Evolutionary conservation across 352 stramenopile species (phyloP).

Genomic region (Lagenidium giganteum): DNA sequence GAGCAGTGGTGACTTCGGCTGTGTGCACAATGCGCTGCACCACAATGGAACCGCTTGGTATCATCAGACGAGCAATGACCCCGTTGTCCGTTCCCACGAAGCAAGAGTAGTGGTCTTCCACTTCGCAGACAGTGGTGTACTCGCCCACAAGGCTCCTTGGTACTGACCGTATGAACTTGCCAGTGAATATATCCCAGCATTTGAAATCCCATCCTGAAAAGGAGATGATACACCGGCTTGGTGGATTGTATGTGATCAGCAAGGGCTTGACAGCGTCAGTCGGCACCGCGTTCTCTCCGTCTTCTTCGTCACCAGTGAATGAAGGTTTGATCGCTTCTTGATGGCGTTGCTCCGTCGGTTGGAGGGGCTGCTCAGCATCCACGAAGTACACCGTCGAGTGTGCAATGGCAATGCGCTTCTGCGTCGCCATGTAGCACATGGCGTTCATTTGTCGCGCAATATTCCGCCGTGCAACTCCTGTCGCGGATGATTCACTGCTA

Average conservation of each 20-base stretch:
- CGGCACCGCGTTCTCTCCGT: neutral
- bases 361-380: conserved; percentile 10
- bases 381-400: conserved; percentile 56
- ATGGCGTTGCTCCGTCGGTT: neutral
- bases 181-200: conserved; percentile 21
- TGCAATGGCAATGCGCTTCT: conserved; percentile 35
- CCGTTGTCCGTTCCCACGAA: conserved; percentile 35
- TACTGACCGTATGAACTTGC: conserved; percentile 14
- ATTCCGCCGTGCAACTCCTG: no score
- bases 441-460: conserved; percentile 23
- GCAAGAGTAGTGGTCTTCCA: conserved; percentile 37
- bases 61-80: conserved; percentile 26
- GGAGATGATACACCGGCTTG: conserved; percentile 23
- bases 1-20: conserved; percentile 15
- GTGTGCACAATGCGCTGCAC: conserved; percentile 21
- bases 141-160: conserved; percentile 17
- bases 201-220: conserved; percentile 25
- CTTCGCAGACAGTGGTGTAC: conserved; percentile 23
- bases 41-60: conserved; percentile 28
- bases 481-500: conserved; percentile 6
- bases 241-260: conserved; percentile 21
- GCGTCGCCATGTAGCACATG: conserved; percentile 31
- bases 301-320: neutral
- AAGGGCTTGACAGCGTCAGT: conserved; percentile 29
- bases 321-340: no score